Evolutionary conservation across 1,139 yeast genomes (phyloP), one percentile per base, ranked within the genome.

Genomic region (Maudiozyma humilis): DNA sequence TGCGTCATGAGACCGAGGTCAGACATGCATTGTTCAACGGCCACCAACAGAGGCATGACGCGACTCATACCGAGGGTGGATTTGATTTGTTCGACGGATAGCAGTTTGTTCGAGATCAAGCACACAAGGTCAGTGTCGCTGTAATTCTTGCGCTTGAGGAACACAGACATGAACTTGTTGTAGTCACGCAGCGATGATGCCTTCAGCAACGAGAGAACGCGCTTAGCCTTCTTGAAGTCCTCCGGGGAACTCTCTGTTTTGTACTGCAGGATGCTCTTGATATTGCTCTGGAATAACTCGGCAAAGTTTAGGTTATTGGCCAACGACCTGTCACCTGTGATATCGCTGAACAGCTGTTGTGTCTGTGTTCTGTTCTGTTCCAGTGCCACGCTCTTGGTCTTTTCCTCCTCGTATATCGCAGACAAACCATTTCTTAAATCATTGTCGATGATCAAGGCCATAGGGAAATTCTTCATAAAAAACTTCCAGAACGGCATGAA

Each of bases 401-500:
- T 58, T 38, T 62, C 65, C 32, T 52, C 56, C 31, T 62, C 63
- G 39, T 58, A 59, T 1, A 56, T 56, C 31, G 52, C 50, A 6
- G 53, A 48, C 8, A 62, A 42, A 38, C 58, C 60, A 6, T 47
- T 44, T 37, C 57, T 55, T 27, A 62, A 41, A 36, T 59, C 60
- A 15, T 47, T 51, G 45, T 62, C 65, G 33, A 57, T 49, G 14
- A 52, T 54, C 7, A 62, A 44, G 12, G 55, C 56, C 34, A 48
- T 46, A 5, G 62, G 48, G 43, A 59, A 60, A 36, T 50, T 55
- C 38, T 54, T 55, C 51, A 56, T 55, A 36, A 62, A 58, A 43
- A 62, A 62, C 30, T 56, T 59, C 65, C 65, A 60, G 41, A 62
- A 60, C 14, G 55, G 53, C 52, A 54, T 54, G 18, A 60, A 54